phyloP scores from a whole-genome alignment of 75 land plant genomes.

The Cunninghamia lanceolata region DNA sequence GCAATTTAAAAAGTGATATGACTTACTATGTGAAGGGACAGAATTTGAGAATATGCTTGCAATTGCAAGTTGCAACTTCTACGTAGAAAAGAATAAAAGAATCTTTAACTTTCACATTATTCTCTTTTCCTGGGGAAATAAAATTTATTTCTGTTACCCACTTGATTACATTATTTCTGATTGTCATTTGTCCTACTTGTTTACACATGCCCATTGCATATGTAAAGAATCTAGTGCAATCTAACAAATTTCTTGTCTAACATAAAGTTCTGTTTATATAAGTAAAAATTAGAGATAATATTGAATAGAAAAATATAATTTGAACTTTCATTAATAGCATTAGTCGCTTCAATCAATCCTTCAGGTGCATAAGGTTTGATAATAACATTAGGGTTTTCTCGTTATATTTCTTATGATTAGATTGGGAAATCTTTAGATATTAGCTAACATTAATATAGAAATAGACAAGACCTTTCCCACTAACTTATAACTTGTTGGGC shows the following conservation, averaged over 20 bases:
- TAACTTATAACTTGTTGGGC: not conserved
- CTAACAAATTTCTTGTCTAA: not conserved
- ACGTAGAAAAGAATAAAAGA: not conserved
- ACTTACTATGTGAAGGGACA: not conserved
- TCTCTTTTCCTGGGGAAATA: not conserved
- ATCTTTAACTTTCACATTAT: not conserved
- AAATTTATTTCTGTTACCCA: not conserved
- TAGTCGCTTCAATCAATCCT: not conserved
- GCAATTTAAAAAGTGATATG: not conserved
- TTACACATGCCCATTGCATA: not conserved
- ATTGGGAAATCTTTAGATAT: not conserved
- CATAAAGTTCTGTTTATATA: not conserved
- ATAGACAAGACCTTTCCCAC: not conserved
- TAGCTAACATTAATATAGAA: not conserved
- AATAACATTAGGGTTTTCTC: not conserved
- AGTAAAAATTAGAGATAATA: not conserved
- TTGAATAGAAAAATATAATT: not conserved
- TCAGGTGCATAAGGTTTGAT: not conserved
- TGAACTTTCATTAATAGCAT: not conserved
- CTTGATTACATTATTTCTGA: not conserved
- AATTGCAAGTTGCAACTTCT: not conserved
- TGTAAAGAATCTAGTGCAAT: not conserved
- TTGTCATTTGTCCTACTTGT: not conserved
- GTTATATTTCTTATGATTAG: not conserved
- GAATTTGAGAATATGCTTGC: not conserved